A percentile compares a stretch with the other conserved stretches of the same genome.
These are phyloP conservation scores for Cardiospermum halicacabum DNA, from an alignment of 345 rosid genomes.

Conservation along the genomic window DNA sequence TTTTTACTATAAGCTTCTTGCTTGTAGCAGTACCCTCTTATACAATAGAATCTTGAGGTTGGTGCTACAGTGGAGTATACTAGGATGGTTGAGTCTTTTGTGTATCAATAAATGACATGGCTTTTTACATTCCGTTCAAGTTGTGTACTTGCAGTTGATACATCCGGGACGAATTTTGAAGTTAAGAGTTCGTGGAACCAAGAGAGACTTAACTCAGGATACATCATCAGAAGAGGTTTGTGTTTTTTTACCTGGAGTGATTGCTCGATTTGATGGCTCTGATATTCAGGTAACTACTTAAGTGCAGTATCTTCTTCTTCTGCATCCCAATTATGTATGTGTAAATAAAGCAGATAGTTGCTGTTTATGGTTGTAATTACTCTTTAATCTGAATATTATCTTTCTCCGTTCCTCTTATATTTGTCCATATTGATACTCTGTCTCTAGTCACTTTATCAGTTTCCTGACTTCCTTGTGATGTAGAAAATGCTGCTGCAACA, in stretches of 20 bases:
- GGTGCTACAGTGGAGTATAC: not conserved
- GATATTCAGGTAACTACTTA: constrained; percentile 53
- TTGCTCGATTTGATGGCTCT: constrained; percentile 84
- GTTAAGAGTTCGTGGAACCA: constrained; percentile 68
- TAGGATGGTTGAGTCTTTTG: not conserved
- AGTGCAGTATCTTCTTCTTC: not conserved
- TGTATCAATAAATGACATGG: not conserved
- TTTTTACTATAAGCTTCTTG: not conserved
- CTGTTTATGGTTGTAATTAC: not conserved
- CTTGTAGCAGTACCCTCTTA: not conserved
- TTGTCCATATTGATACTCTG: not conserved
- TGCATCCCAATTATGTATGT: not conserved
- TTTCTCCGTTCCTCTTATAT: not conserved
- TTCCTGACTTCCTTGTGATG: constrained; percentile 11
- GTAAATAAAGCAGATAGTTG: not conserved
- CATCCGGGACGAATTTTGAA: constrained; percentile 60
- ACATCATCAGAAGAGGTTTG: constrained; percentile 66
- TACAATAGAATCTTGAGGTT: not conserved
- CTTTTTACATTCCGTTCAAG: not conserved
- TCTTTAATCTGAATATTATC: not conserved
- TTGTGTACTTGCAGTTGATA: constrained; percentile 42
- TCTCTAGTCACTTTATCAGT: constrained; percentile 1
- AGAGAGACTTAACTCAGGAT: constrained; percentile 58
- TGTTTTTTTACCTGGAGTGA: constrained; percentile 63
- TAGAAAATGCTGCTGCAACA: constrained; percentile 69